Base-by-base conservation (phyloP, 208 protist genomes). In the Willaertia magna region DNA sequence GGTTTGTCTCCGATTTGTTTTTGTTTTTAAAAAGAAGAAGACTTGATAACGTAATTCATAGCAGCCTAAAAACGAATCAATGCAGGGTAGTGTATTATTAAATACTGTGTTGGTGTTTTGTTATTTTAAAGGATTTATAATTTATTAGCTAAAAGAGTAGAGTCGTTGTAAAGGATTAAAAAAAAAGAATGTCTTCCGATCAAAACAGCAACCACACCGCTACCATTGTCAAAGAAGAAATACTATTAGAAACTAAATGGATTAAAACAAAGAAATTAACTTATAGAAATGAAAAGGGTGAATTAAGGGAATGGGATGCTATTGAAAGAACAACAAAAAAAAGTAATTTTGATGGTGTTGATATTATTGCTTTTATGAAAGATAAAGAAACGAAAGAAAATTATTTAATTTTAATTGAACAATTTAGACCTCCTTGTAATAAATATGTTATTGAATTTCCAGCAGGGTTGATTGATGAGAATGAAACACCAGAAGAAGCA, bases 261-360 rank as follows among this genome's bases (percentile, higher is more conserved):
- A n/a, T 76, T n/a, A 12, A 44, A 44, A 34, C 44, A 22, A 76
- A 40, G 44, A 76, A 42, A 1, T 18, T 76, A 0, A n/a, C n/a
- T 34, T 79, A 79, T 16, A 46, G 30, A n/a, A 42, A 79, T 46
- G 74, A 79, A 30, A 14, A 0, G 9, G 16, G 34, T 22, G 42
- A 30, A 0, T 18, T 30, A 3, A 79, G 74, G 47, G 42, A 76
- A 49, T 83, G 78, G 78, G 78, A 83, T 83, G 30, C n/a, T 55
- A 20, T 40, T 34, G 78, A 83, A 3, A 51, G 78, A 55, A 59
- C 78, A 42, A 83, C 78, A 20, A 49, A n/a, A 83, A 55, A 9
- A 42, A 20, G 78, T 26, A 46, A 83, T n/a, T 26, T 49, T 83
- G 78, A 83, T 83, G 78, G 46, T 12, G 78, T 83, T 83, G 78